These are phyloP conservation scores for Eucalyptus erythrocorys DNA, from an alignment of 345 rosid species.

Conservation along the genomic window DNA sequence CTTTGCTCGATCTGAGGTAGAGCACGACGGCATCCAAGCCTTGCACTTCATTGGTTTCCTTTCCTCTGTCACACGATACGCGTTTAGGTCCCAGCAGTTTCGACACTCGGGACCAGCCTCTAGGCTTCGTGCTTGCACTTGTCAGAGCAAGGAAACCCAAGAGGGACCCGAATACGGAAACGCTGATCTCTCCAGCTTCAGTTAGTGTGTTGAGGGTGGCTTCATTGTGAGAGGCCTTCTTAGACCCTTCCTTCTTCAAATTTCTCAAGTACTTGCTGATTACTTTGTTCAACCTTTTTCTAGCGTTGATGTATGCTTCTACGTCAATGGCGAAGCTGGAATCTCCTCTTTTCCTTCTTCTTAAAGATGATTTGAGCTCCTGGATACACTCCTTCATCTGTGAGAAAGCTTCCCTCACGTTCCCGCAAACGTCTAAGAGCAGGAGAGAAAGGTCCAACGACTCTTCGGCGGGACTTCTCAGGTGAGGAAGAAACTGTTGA, in stretches of 20 bases:
- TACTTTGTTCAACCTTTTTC: not conserved
- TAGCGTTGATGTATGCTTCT: not conserved
- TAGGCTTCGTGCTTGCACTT: not conserved
- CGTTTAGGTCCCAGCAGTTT: conserved; percentile 7
- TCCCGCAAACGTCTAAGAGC: not conserved
- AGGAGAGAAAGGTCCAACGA: conserved; percentile 6
- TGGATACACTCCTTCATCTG: not conserved
- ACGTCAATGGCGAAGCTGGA: not conserved
- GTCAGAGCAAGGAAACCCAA: not conserved
- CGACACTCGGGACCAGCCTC: not conserved
- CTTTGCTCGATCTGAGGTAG: not conserved
- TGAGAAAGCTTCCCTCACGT: not conserved
- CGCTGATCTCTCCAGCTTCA: conserved; percentile 14
- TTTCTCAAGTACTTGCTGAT: not conserved
- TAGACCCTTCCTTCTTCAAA: conserved; percentile 1
- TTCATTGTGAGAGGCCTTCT: not conserved
- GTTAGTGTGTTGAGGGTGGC: not conserved
- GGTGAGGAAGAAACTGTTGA: not conserved
- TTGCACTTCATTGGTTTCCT: not conserved
- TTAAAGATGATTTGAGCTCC: not conserved
- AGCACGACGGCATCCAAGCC: not conserved
- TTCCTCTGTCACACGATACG: not conserved
- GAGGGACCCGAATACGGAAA: conserved; percentile 10
- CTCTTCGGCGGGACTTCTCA: not conserved
- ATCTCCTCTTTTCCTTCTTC: not conserved